Evolutionary conservation across 352 stramenopile genomes (phyloP).

Genomic region (Halophytophthora batemanensis): DNA sequence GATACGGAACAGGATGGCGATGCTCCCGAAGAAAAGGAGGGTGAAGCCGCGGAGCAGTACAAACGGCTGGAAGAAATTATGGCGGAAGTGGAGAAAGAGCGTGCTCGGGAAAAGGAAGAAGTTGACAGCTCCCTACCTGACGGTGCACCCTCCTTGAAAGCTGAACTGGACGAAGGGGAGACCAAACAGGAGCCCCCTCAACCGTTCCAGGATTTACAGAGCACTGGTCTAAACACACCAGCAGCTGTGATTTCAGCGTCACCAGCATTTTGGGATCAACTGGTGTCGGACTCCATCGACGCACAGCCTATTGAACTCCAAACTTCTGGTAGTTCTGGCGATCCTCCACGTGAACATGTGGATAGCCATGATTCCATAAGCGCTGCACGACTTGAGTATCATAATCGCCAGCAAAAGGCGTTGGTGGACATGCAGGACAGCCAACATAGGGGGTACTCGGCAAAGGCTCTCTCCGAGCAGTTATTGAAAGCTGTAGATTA

Average conservation of each 20-base stretch:
- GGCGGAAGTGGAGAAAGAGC: constrained; percentile 35
- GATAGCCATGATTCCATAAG: constrained; percentile 27
- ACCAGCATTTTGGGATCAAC: constrained; percentile 24
- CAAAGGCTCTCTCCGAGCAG: constrained; percentile 39
- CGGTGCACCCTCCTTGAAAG: neutral
- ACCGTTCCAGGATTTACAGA: neutral
- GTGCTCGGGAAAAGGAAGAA: constrained; percentile 10
- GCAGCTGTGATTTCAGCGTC: constrained; percentile 17
- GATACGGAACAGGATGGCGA: constrained; percentile 5
- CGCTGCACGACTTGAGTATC: constrained; percentile 15
- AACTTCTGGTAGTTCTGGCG: neutral
- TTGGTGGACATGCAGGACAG: constrained; percentile 21
- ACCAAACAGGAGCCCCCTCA: neutral
- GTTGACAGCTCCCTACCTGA: neutral
- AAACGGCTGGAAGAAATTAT: constrained; percentile 50
- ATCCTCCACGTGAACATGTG: constrained; percentile 2
- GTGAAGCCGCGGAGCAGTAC: constrained; percentile 6
- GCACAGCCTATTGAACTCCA: neutral
- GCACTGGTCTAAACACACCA: neutral
- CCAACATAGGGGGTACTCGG: constrained; percentile 32
- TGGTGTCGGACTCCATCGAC: constrained; percentile 14
- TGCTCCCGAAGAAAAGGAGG: constrained; percentile 1
- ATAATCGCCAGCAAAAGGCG: constrained; percentile 11
- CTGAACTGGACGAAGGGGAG: too few species aligned
- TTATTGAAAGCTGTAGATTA: constrained; percentile 67